Evolutionary conservation across 2,329 filamentous ascomycete genomes (phyloP).

Genomic region (Ophiostoma australiae): DNA sequence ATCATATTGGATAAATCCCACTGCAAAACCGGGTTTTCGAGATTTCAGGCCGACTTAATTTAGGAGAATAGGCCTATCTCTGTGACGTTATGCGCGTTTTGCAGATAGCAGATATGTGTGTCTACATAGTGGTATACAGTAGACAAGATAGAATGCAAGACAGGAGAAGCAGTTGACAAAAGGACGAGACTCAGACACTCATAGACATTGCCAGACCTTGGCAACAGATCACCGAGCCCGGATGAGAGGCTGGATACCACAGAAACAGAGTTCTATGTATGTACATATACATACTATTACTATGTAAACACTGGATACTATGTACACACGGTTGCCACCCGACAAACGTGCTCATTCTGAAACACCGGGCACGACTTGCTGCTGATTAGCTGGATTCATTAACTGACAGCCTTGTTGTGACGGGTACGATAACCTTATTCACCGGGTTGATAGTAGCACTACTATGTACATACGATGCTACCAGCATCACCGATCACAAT

Average conservation of each 20-base stretch:
- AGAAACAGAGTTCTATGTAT: too few relatives aligned
- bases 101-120: not conserved
- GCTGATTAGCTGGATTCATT: not conserved
- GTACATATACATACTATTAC: too few relatives aligned
- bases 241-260: not conserved
- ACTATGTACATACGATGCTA: too few relatives aligned
- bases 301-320: too few relatives aligned
- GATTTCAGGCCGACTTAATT: not conserved
- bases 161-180: too few relatives aligned
- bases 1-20: not conserved
- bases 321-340: not conserved
- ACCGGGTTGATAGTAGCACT: not conserved
- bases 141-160: not conserved
- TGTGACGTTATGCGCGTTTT: conserved; percentile 4
- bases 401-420: conserved; percentile 1
- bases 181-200: not conserved
- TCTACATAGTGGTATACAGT: not conserved
- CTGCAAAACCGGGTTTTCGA: conserved; percentile 11
- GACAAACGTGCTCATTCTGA: not conserved
- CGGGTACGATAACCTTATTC: conserved; percentile 2
- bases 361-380: not conserved
- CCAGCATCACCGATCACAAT: too few relatives aligned
- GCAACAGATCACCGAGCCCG: not conserved
- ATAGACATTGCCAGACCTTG: not conserved
- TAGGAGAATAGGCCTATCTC: not conserved